A percentile compares a stretch with the other conserved stretches of the same genome.
Evolutionary conservation across 1,284 basidiomycete genomes (phyloP).

Genomic region (Trichosporon inkin): DNA sequence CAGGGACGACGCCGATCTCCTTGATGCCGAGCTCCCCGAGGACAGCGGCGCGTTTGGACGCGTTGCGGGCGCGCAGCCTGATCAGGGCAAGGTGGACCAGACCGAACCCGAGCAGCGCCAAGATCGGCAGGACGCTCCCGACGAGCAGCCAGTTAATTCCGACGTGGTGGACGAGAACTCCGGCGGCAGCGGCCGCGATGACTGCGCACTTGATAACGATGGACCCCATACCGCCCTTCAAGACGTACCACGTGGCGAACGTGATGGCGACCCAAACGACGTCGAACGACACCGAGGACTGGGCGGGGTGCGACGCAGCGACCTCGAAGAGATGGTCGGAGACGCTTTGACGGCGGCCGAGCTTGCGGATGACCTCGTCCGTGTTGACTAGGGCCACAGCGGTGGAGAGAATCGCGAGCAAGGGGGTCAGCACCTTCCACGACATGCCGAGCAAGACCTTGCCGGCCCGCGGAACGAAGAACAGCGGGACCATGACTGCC

Average conservation of each 20-base stretch:
- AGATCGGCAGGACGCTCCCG: conserved; percentile 38
- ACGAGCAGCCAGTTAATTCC: conserved; percentile 43
- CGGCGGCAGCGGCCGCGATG: conserved; percentile 1
- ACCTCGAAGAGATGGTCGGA: conserved; percentile 19
- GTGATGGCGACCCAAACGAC: conserved; percentile 55
- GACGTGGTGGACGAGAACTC: conserved; percentile 18
- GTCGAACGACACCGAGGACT: conserved; percentile 63
- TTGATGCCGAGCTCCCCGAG: conserved; percentile 34
- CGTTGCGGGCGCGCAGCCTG: conserved; percentile 30
- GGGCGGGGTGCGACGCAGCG: conserved; percentile 60
- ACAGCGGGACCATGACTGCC: conserved; percentile 58
- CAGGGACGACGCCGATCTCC: conserved; percentile 32
- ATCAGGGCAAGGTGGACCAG: conserved; percentile 19
- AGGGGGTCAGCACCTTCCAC: conserved; percentile 48
- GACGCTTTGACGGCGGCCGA: conserved; percentile 18
- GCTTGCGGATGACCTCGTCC: conserved; percentile 15
- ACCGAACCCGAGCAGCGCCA: conserved; percentile 28
- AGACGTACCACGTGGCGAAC: conserved; percentile 31
- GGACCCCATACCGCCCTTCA: conserved; percentile 34
- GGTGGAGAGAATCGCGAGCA: conserved; percentile 44
- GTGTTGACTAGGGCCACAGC: conserved; percentile 53
- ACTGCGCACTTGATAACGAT: conserved; percentile 24
- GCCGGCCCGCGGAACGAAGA: conserved; percentile 23
- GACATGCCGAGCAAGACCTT: conserved; percentile 27
- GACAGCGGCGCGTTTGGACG: conserved; percentile 25